Evolutionary conservation across 371 early-diverging fungal genomes (phyloP).

Genomic region (Nosema muscidifuracis): DNA sequence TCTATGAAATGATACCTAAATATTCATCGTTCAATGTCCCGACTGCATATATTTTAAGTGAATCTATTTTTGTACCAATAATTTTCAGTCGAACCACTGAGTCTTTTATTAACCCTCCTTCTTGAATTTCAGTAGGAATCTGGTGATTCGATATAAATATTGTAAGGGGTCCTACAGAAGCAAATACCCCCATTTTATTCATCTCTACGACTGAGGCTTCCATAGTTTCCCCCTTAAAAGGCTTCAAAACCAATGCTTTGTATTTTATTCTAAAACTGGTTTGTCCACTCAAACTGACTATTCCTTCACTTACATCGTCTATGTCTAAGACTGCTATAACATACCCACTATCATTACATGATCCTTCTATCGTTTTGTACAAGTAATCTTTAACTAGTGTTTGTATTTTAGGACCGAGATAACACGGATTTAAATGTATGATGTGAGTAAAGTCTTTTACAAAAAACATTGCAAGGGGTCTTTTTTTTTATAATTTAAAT

Average conservation of each 20-base stretch:
- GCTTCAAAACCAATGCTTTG: slow-evolving; percentile 88
- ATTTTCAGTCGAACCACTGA: slow-evolving; percentile 77
- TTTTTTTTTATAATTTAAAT: neutral
- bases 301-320: slow-evolving; percentile 52
- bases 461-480: slow-evolving; percentile 55
- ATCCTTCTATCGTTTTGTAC: slow-evolving; percentile 59
- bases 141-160: slow-evolving; percentile 86
- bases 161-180: slow-evolving; percentile 84
- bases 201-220: slow-evolving; percentile 86
- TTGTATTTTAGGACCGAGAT: slow-evolving; percentile 57
- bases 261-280: slow-evolving; percentile 86
- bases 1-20: slow-evolving; percentile 54
- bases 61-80: slow-evolving; percentile 82
- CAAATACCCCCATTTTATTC: slow-evolving; percentile 92
- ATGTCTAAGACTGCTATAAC: slow-evolving; percentile 58
- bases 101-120: slow-evolving; percentile 74
- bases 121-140: slow-evolving; percentile 55
- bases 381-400: slow-evolving; percentile 50
- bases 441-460: slow-evolving; percentile 54
- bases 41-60: slow-evolving; percentile 71
- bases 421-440: slow-evolving; percentile 56
- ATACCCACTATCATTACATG: slow-evolving; percentile 58
- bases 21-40: slow-evolving; percentile 64
- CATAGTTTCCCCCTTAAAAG: slow-evolving; percentile 86
- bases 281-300: slow-evolving; percentile 66